Conservation (phyloP, 306 rosid genomes). For the Lotus japonicus region DNA sequence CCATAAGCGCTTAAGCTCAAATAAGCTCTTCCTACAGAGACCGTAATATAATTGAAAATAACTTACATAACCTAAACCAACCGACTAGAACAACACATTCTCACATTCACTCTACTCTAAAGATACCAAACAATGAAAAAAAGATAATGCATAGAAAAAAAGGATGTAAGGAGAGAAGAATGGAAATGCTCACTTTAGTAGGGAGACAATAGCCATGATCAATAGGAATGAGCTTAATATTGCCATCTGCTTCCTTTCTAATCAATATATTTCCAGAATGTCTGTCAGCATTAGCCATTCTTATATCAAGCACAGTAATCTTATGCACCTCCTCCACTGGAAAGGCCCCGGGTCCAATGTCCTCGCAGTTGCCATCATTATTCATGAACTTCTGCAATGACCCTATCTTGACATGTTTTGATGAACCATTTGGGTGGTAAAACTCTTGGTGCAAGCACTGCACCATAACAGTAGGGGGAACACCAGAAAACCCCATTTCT, state of each 20-base stretch:
- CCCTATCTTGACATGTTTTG: conserved; percentile 58
- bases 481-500: conserved; percentile 41
- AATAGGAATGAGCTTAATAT: conserved; percentile 60
- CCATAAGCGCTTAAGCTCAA: no score
- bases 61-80: no score
- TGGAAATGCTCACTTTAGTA: conserved; percentile 43
- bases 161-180: neutral
- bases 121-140: neutral
- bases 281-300: conserved; percentile 84
- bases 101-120: neutral
- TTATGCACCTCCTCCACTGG: conserved; percentile 70
- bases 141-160: neutral
- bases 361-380: conserved; percentile 73
- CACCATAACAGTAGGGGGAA: conserved; percentile 46
- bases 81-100: neutral
- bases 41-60: no score
- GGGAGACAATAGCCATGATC: conserved; percentile 90
- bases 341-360: conserved; percentile 57
- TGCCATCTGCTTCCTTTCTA: conserved; percentile 32
- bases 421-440: conserved; percentile 41
- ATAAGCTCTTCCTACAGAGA: no score
- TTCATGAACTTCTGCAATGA: conserved; percentile 62
- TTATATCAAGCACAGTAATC: conserved; percentile 68
- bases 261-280: conserved; percentile 81
- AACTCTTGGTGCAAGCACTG: conserved; percentile 37